These are phyloP conservation scores for Myriosclerotinia duriaeana DNA, from an alignment of 2,329 filamentous ascomycete species.

Conservation along the genomic window DNA sequence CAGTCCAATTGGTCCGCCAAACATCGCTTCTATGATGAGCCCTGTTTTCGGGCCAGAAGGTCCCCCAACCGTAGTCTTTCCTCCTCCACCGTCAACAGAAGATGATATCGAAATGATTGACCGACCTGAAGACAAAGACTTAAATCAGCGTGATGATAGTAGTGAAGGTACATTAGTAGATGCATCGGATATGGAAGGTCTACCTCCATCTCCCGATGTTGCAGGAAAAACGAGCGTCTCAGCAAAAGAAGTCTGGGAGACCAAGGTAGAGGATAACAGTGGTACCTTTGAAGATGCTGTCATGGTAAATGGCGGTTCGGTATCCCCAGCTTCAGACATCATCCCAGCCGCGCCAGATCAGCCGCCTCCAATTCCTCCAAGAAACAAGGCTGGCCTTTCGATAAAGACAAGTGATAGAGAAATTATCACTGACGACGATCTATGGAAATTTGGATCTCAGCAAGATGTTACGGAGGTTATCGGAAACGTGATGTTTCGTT, in stretches of 20 bases:
- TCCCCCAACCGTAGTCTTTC: constrained; percentile 30
- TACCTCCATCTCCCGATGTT: constrained; percentile 28
- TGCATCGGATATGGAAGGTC: constrained; percentile 26
- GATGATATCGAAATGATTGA: constrained; percentile 42
- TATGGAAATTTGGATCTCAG: constrained; percentile 52
- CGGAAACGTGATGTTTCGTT: constrained; percentile 83
- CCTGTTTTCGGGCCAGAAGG: constrained; percentile 37
- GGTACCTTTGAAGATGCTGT: constrained; percentile 30
- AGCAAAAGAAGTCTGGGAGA: constrained; percentile 2
- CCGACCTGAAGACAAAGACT: constrained; percentile 32
- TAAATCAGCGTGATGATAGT: constrained; percentile 36
- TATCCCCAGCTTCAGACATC: constrained; percentile 19
- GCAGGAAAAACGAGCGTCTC: background rate
- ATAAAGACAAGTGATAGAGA: constrained; percentile 37
- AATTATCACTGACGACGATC: constrained; percentile 37
- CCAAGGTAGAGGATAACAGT: constrained; percentile 16
- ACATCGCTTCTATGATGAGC: constrained; percentile 31
- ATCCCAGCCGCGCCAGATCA: constrained; percentile 34
- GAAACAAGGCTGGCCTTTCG: constrained; percentile 40
- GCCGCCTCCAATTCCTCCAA: constrained; percentile 40
- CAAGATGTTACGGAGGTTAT: constrained; percentile 97
- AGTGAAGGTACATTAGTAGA: constrained; percentile 46
- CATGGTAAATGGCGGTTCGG: constrained; percentile 42
- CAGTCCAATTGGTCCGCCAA: constrained; percentile 40
- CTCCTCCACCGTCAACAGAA: constrained; percentile 26